Base-by-base conservation (phyloP, 306 rosid species). In the Sicyos edulis region DNA sequence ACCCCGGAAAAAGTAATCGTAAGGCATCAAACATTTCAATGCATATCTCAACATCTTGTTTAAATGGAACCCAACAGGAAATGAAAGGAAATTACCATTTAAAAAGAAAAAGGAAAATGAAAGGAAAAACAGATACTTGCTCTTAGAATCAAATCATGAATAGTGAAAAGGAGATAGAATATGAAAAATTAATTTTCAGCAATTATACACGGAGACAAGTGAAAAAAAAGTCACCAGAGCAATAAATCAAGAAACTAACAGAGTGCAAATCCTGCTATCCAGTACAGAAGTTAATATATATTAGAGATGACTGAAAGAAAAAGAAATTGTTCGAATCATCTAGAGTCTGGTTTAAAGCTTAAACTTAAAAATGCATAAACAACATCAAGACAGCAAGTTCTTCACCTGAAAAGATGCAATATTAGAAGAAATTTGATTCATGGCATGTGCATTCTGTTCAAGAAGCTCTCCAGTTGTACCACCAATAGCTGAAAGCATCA, bases 401-500 rank as follows among this genome's bases (percentile, higher is more conserved):
- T 71, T 72, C 52, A 83, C 87, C 87, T 78, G 87, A 76, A 75
- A 78, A 76, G 74, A 72, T 68, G 82, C 71, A 53, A 83, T 75
- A 26, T 83, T 83, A 32, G 81, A 76, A 8, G 87, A 83, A 22
- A 83, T 80, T 69, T 80, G 87, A 80, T 78, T 78, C 83, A 83
- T 73, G 68, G 81, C 83, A 45, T 83, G 78, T 2, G 77, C 74
- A 66, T 80, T 83, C 73, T 80, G 82, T 75, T 83, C 87, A 62
- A 83, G 83, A 78, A 83, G 84, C 49, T 80, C 87, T 29, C 85
- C 87, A 11, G 82, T 80, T 45, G 75, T 54, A 70, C 87, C 87
- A 44, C 83, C 87, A 75, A 83, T 83, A 22, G 79, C 87, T 83
- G 82, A 65, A 75, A 47, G 75, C 58, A 75, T 20, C 68, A 29